Evolutionary conservation across 495 filamentous ascomycete species (phyloP).

Genomic region (Penicillium pancosmium): DNA sequence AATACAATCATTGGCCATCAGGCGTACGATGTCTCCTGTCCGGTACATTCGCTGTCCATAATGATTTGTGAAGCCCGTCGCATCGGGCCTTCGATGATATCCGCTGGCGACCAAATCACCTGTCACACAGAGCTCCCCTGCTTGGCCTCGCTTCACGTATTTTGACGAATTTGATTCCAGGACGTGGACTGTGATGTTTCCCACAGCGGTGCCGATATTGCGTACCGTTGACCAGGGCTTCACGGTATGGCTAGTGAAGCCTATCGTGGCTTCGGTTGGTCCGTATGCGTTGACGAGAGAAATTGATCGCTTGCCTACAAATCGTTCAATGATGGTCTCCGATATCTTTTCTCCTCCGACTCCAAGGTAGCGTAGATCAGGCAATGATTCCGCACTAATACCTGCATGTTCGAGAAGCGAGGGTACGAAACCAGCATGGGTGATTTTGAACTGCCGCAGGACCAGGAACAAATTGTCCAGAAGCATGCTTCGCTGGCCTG

Average conservation of each 20-base stretch:
- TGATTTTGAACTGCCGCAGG: slow-evolving; percentile 64
- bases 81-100: slow-evolving; percentile 68
- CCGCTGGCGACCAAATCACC: slow-evolving; percentile 78
- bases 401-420: slow-evolving; percentile 25
- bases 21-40: slow-evolving; percentile 20
- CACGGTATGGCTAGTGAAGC: slow-evolving; percentile 68
- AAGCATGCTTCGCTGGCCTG: slow-evolving; percentile 27
- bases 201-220: slow-evolving; percentile 6
- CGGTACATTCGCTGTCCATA: slow-evolving; percentile 17
- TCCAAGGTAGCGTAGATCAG: slow-evolving; percentile 27
- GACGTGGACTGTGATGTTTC: slow-evolving; percentile 61
- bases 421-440: slow-evolving; percentile 53
- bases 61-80: slow-evolving; percentile 28
- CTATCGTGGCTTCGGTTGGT: slow-evolving; percentile 82
- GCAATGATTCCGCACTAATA: slow-evolving; percentile 20
- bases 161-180: slow-evolving; percentile 58
- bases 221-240: slow-evolving; percentile 53
- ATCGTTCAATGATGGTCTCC: slow-evolving; percentile 27
- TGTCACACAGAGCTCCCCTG: slow-evolving; percentile 79
- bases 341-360: slow-evolving; percentile 36
- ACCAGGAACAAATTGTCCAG: slow-evolving; percentile 36
- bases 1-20: slow-evolving; percentile 18
- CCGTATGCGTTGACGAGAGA: slow-evolving; percentile 52
- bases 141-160: slow-evolving; percentile 65
- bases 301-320: slow-evolving; percentile 18